Conservation (phyloP, 176 grass and related monocot species). For the Cymbopogon citratus region DNA sequence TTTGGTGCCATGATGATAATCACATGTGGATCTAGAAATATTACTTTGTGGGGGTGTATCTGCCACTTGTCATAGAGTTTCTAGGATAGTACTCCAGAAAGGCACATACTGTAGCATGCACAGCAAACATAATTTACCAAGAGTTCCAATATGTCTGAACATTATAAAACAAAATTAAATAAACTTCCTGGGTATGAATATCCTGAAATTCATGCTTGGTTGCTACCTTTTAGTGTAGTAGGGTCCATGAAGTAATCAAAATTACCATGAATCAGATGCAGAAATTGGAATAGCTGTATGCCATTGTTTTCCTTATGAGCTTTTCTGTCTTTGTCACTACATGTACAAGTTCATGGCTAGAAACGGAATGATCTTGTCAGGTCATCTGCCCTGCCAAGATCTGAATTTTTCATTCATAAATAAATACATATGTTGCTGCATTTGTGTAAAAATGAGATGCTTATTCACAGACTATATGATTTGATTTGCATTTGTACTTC, state of each 20-base stretch:
- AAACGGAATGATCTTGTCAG: neutral
- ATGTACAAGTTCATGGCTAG: neutral
- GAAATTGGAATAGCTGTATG: neutral
- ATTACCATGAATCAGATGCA: conserved; percentile 1
- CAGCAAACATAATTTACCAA: conserved; percentile 1
- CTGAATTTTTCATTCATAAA: neutral
- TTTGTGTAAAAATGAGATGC: neutral
- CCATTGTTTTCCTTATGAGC: neutral
- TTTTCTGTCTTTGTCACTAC: neutral
- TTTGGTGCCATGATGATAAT: neutral
- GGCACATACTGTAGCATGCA: neutral
- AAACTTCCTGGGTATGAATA: neutral
- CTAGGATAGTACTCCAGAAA: conserved; percentile 7
- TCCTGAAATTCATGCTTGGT: neutral
- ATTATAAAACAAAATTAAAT: conserved; percentile 13
- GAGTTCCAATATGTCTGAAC: neutral
- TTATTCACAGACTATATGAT: neutral
- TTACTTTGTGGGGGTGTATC: conserved; percentile 2
- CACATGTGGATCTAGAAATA: conserved; percentile 27
- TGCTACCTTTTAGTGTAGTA: conserved; percentile 7
- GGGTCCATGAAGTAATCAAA: neutral
- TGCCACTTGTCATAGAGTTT: conserved; percentile 17
- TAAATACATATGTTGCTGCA: neutral
- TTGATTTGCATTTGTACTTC: conserved; percentile 8
- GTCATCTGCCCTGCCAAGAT: neutral